Evolutionary conservation across 495 filamentous ascomycete genomes (phyloP), one percentile per base, ranked within the genome.

Genomic region (Paragyromitra xinjiangensis): DNA sequence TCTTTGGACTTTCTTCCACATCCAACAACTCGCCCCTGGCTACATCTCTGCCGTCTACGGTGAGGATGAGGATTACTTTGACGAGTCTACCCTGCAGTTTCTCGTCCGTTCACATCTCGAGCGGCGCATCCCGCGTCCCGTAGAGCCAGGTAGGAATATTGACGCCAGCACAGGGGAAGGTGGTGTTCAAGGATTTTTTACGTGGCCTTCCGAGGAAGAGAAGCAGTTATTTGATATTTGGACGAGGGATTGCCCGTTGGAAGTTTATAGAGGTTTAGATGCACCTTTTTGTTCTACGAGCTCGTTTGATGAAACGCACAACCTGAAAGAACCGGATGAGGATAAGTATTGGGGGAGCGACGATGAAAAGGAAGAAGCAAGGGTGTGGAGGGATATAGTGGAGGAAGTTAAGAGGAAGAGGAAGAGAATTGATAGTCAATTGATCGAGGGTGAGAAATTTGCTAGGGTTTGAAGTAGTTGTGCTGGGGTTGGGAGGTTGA

Each of bases 1-100:
- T 14, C 78, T 85, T 19, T 84, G 83, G 83, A 62, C 69, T 0
- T 65, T 85, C 3, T 83, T 81, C 51, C 72, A 83, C 42, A 69
- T 75, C 29, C 50, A 53, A 51, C 71, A 77, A 29, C 50, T 42
- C 6, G 22, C 11, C 9, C 71, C 74, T 3, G 63, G 39, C 9
- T 3, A 6, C 6, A 6, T 74, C 26, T 75, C 24, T 5, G 24
- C 58, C 7, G 11, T 48, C 51, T 8, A 48, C 7, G 64, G 39
- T 26, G 22, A 39, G 0, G 44, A 16, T 2, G 50, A 65, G 12
- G 69, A 51, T n/a, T 16, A 45, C 24, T 40, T 34, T 5, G 39
- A 37, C 9, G 53, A 64, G 22, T 14, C 16, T n/a, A 1, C 11
- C 39, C 44, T 66, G 29, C 37, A 19, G 11, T 0, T 1, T 0